phyloP scores from a whole-genome alignment of 192 early-diverging fungal species.

The Gigaspora rosea region DNA sequence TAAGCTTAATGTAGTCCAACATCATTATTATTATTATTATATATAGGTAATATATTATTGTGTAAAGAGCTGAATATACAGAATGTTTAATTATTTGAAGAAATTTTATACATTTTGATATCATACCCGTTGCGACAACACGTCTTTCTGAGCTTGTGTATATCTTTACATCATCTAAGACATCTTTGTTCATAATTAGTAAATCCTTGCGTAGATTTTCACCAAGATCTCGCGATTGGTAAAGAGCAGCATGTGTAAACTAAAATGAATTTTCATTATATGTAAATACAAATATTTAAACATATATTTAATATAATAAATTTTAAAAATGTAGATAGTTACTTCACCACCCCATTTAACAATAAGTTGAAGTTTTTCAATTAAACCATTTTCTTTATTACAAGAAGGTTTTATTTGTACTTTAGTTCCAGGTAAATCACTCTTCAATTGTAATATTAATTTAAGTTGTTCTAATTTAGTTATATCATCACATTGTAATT shows the following conservation, averaged over 20 bases:
- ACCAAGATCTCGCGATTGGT: constrained; percentile 89
- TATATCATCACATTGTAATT: constrained; percentile 56
- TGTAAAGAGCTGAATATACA: no score
- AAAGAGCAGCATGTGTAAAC: constrained; percentile 91
- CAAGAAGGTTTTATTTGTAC: constrained; percentile 86
- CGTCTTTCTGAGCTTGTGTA: constrained; percentile 86
- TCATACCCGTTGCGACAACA: constrained; percentile 76
- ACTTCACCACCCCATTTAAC: constrained; percentile 96
- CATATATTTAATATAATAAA: no score
- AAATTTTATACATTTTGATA: neutral
- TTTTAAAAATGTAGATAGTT: neutral
- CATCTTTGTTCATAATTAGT: constrained; percentile 80
- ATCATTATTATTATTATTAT: no score
- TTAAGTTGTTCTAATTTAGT: constrained; percentile 64
- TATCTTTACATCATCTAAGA: constrained; percentile 86
- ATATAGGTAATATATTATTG: no score
- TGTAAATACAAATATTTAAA: neutral
- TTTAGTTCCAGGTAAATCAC: constrained; percentile 84
- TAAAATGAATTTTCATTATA: constrained; percentile 35
- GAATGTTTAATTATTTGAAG: no score
- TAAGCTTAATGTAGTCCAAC: no score
- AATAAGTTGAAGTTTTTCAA: constrained; percentile 83
- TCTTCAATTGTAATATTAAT: constrained; percentile 79
- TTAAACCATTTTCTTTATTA: constrained; percentile 53
- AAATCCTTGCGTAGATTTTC: constrained; percentile 92